Evolutionary conservation across 2,329 filamentous ascomycete species (phyloP).

Genomic region (Bertia moriformis): DNA sequence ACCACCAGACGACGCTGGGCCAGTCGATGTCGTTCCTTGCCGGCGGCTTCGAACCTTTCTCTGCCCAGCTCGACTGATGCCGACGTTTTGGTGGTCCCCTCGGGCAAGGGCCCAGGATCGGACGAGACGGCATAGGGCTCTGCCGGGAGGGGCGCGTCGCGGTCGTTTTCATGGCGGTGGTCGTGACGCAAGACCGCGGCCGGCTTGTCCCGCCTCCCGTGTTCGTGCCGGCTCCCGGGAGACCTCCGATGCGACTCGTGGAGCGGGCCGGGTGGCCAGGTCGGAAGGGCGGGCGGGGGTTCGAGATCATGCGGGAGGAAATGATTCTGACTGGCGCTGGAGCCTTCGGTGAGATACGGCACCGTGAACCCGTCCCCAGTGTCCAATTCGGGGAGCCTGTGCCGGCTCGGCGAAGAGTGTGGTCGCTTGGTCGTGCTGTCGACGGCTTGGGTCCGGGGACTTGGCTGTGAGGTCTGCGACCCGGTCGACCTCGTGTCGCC

Average conservation of each 20-base stretch:
- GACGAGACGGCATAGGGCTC: neutral
- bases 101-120: too few relatives aligned
- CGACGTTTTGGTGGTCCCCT: too few relatives aligned
- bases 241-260: conserved; percentile 12
- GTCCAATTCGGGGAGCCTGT: conserved; percentile 31
- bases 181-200: conserved; percentile 21
- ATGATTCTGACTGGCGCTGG: conserved; percentile 9
- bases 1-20: conserved; percentile 45
- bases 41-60: neutral
- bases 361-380: conserved; percentile 34
- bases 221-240: conserved; percentile 23
- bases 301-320: conserved; percentile 31
- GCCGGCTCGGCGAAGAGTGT: too few relatives aligned
- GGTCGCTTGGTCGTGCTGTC: too few relatives aligned
- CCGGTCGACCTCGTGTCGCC: neutral
- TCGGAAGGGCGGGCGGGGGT: conserved; percentile 28
- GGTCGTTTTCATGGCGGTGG: too few relatives aligned
- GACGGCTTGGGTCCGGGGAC: too few relatives aligned
- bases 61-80: conserved; percentile 2
- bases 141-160: conserved; percentile 12
- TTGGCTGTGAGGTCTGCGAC: conserved; percentile 1
- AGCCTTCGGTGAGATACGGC: conserved; percentile 20
- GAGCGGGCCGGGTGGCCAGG: conserved; percentile 6
- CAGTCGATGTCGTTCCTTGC: conserved; percentile 15
- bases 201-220: conserved; percentile 24